phyloP scores from a whole-genome alignment of 345 rosid genomes.

The Litchi chinensis region DNA sequence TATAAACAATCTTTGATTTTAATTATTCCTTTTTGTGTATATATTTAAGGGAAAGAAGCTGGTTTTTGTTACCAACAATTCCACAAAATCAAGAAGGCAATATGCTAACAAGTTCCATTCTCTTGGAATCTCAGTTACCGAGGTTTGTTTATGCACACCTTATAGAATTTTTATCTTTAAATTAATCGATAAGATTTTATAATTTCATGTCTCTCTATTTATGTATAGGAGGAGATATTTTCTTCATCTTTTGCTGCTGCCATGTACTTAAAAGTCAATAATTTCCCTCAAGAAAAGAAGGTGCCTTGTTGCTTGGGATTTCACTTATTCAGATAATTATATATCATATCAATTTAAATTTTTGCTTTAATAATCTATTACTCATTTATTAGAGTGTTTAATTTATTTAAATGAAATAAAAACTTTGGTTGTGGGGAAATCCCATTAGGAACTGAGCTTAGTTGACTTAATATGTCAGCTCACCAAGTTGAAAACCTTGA shows the following conservation, averaged over 20 bases:
- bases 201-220: background rate
- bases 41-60: slow-evolving; percentile 71
- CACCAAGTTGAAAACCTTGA: background rate
- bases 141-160: slow-evolving; percentile 43
- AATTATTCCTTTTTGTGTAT: background rate
- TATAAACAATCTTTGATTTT: background rate
- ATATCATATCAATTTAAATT: background rate
- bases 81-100: slow-evolving; percentile 75
- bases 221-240: slow-evolving; percentile 76
- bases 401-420: background rate
- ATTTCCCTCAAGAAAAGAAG: slow-evolving; percentile 79
- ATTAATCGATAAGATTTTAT: background rate
- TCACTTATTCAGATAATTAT: background rate
- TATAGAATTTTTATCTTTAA: background rate
- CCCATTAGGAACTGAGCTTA: background rate
- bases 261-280: slow-evolving; percentile 77
- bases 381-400: background rate
- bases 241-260: slow-evolving; percentile 94
- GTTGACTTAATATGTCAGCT: background rate
- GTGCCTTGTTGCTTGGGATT: slow-evolving; percentile 26
- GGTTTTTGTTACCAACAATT: slow-evolving; percentile 87
- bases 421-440: background rate
- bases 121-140: slow-evolving; percentile 70
- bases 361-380: too few species aligned
- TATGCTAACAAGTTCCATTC: slow-evolving; percentile 66